Base-by-base conservation (phyloP, 1,139 yeast species). In the Candida pseudocylindracea region DNA sequence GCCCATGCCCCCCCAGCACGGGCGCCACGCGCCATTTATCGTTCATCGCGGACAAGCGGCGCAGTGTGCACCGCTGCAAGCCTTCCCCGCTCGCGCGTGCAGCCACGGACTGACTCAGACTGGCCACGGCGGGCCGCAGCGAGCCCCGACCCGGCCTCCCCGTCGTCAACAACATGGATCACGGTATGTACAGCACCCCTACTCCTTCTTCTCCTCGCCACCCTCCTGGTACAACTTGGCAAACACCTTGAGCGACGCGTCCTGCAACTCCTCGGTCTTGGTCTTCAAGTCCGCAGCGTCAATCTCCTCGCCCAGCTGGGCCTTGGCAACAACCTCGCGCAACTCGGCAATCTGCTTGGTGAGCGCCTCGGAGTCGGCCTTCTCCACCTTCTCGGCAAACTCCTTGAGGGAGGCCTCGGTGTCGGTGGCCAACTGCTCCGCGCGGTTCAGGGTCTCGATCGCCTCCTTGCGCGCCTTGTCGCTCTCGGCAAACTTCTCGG, bases 401-500 rank as follows among this genome's bases (percentile, higher is more conserved):
- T 88, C 95, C 57, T 72, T 75, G 58, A 88, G 66, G 36, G 95
- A 83, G 63, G 69, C 67, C 66, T 88, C 96, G 48, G 94, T 85
- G 60, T 85, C 96, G 60, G 80, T 80, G 60, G 91, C 80, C 55
- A 85, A 73, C 60, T 80, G 85, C 60, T 88, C 96, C 43, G 95
- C 95, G 58, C 81, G 81, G 83, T 88, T 88, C 51, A 95, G 93
- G 45, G 67, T 61, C 64, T 85, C 96, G 53, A 88, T 85, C 38
- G 93, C 68, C 63, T 81, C 93, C 57, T 79, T 75, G 62, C 83
- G 79, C 43, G 88, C 85, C 67, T 83, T 79, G 66, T 88, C 98
- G 51, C 85, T 75, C 54, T 83, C 93, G 57, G 91, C 91, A 70
- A 70, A 85, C 67, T 81, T 81, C 67, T 88, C 96, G 48, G 96